A percentile compares a stretch with the other conserved stretches of the same genome.
Evolutionary conservation across 192 early-diverging fungal genomes (phyloP).

Genomic region (Linnemannia elongata): DNA sequence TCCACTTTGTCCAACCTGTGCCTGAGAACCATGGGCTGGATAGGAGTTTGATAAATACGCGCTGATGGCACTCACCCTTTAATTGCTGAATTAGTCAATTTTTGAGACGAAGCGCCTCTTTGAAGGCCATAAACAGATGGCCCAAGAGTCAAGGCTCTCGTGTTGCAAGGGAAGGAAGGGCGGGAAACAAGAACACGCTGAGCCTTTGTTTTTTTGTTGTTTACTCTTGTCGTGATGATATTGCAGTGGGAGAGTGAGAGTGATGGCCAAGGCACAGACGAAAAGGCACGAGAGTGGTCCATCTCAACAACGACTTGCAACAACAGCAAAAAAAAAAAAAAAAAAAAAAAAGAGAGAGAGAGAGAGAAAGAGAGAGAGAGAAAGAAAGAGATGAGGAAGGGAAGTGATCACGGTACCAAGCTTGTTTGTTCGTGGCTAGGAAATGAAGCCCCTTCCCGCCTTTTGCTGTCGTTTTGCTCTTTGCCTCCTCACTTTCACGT

Average conservation of each 20-base stretch:
- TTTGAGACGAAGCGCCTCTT: not conserved
- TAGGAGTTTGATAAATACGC: not conserved
- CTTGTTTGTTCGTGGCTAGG: not conserved
- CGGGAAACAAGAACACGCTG: constrained; percentile 5
- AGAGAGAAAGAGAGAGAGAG: too few relatives aligned
- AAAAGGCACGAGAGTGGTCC: not conserved
- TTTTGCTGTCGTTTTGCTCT: not conserved
- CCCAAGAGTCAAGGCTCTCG: constrained; percentile 6
- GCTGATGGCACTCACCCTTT: constrained; percentile 1
- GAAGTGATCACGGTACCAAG: not conserved
- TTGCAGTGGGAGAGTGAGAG: too few relatives aligned
- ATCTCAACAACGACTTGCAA: not conserved
- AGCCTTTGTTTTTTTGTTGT: constrained; percentile 5
- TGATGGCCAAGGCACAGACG: not conserved
- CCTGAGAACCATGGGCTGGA: not conserved
- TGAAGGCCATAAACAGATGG: not conserved
- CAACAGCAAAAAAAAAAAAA: too few relatives aligned
- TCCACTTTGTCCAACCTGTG: not conserved
- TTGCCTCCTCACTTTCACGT: not conserved
- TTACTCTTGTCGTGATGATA: not conserved
- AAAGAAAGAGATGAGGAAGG: too few relatives aligned
- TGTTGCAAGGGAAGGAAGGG: not conserved
- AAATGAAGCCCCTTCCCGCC: not conserved
- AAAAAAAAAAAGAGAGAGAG: too few relatives aligned
- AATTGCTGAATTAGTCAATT: not conserved